A percentile compares a stretch with the other conserved stretches of the same genome.
Conservation (phyloP, 257 asterid genomes). For the Solanum habrochaites region DNA sequence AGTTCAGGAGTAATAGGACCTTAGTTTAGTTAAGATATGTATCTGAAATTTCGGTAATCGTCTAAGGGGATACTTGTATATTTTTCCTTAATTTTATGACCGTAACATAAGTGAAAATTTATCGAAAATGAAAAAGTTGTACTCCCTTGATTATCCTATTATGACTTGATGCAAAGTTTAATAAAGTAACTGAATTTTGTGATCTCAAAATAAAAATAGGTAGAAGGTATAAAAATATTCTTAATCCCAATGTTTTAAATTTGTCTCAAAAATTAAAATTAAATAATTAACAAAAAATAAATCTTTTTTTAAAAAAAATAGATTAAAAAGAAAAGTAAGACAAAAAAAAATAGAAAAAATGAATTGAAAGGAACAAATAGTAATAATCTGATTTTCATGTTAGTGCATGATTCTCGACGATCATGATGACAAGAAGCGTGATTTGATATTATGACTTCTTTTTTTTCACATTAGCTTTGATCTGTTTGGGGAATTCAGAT, state of each 20-base stretch:
- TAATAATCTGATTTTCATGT: background rate
- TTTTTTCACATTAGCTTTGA: background rate
- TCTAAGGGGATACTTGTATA: too few species aligned
- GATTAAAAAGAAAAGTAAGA: too few species aligned
- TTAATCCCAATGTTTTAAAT: too few species aligned
- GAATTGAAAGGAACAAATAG: background rate
- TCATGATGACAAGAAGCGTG: background rate
- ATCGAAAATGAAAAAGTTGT: background rate
- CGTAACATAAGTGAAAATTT: background rate
- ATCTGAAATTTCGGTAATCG: too few species aligned
- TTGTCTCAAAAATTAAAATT: background rate
- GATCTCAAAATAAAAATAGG: too few species aligned
- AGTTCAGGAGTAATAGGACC: too few species aligned
- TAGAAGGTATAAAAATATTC: background rate
- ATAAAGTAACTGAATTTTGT: too few species aligned
- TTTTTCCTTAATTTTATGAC: background rate
- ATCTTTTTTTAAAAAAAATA: too few species aligned
- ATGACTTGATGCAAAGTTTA: background rate
- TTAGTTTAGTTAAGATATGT: too few species aligned
- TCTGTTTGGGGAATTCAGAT: background rate
- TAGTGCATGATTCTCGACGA: background rate
- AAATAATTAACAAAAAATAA: too few species aligned
- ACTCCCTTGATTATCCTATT: background rate
- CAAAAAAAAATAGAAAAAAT: background rate
- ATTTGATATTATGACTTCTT: background rate